Evolutionary conservation across 73 alveolate genomes (phyloP).

Genomic region (Symbiodinium natans): DNA sequence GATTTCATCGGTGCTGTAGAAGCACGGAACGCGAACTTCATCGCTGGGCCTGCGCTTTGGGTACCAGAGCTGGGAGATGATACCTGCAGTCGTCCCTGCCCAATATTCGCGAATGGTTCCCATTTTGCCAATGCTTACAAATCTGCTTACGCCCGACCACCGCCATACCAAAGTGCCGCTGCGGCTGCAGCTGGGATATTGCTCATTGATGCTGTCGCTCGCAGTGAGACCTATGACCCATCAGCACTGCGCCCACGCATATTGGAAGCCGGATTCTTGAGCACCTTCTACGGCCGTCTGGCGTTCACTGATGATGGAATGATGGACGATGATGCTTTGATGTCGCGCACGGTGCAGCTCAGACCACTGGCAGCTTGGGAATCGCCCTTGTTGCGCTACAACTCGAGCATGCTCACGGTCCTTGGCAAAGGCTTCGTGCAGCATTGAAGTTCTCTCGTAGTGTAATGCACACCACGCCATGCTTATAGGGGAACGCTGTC

Average conservation of each 20-base stretch:
- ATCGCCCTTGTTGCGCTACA: background rate
- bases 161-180: background rate
- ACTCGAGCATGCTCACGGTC: background rate
- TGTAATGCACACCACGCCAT: background rate
- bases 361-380: background rate
- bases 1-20: background rate
- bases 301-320: background rate
- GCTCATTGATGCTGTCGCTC: background rate
- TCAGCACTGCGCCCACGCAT: background rate
- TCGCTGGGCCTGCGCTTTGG: background rate
- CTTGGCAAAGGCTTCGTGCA: background rate
- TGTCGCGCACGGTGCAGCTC: constrained; percentile 18
- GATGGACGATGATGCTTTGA: constrained; percentile 12
- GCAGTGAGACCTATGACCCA: background rate
- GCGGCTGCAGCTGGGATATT: constrained; percentile 25
- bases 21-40: constrained; percentile 15
- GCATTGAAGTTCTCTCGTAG: background rate
- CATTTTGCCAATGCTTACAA: background rate
- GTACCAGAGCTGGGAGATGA: constrained; percentile 23
- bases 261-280: background rate
- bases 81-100: background rate
- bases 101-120: background rate
- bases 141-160: background rate
- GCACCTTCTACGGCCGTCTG: constrained; percentile 17
- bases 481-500: background rate